A percentile compares a stretch with the other conserved stretches of the same genome.
These are phyloP conservation scores for Sporothrix mexicana DNA, from an alignment of 2,329 filamentous ascomycete species.

Conservation along the genomic window DNA sequence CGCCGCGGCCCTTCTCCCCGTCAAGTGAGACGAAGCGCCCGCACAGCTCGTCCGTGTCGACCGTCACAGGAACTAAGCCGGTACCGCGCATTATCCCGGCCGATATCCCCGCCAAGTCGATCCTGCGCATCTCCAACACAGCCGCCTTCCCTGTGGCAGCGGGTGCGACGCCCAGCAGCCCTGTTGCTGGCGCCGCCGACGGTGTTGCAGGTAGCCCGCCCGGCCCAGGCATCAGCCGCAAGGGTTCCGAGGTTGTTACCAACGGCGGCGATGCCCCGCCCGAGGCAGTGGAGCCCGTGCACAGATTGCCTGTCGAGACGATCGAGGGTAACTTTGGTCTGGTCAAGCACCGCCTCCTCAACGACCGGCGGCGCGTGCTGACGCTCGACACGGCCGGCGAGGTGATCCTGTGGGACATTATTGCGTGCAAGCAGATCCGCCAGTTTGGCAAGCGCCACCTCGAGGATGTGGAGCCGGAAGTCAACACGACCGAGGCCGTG, in stretches of 20 bases:
- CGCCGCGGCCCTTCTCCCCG: constrained; percentile 31
- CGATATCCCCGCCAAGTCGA: constrained; percentile 76
- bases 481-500: constrained; percentile 88
- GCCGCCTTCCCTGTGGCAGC: constrained; percentile 68
- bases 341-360: constrained; percentile 90
- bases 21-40: constrained; percentile 32
- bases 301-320: constrained; percentile 73
- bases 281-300: constrained; percentile 65
- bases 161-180: constrained; percentile 48
- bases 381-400: constrained; percentile 95
- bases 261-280: constrained; percentile 44
- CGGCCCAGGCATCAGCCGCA: constrained; percentile 49
- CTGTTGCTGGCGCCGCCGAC: constrained; percentile 39
- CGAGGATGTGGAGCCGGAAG: constrained; percentile 84
- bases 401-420: constrained; percentile 91
- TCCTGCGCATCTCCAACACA: constrained; percentile 84
- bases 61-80: constrained; percentile 45
- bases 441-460: constrained; percentile 95
- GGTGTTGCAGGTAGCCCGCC: neutral
- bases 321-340: constrained; percentile 95
- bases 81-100: constrained; percentile 52
- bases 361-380: constrained; percentile 85
- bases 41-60: constrained; percentile 43
- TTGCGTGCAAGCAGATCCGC: constrained; percentile 86
- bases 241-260: constrained; percentile 61